Evolutionary conservation across 768 basidiomycete species (phyloP).

Genomic region (Suillus subalutaceus): DNA sequence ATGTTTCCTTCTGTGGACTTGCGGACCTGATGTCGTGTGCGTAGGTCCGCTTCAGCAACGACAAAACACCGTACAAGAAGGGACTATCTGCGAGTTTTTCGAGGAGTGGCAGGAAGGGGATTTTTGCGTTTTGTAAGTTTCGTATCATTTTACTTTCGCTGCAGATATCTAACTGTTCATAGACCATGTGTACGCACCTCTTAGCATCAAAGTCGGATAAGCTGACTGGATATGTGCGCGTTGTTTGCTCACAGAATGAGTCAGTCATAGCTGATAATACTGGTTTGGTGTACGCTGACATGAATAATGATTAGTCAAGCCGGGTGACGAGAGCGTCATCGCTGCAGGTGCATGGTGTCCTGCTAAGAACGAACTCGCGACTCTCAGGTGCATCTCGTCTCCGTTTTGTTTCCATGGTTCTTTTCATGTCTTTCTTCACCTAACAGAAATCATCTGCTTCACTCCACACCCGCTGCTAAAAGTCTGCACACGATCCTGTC

Average conservation of each 20-base stretch:
- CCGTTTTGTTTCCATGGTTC: neutral
- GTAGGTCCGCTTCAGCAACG: conserved; percentile 87
- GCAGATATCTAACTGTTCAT: neutral
- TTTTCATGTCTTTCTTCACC: neutral
- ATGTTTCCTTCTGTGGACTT: neutral
- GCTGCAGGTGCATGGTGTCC: conserved; percentile 86
- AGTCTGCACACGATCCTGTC: conserved; percentile 72
- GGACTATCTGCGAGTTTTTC: conserved; percentile 84
- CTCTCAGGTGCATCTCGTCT: conserved; percentile 56
- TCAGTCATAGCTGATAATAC: neutral
- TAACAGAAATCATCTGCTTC: conserved; percentile 62
- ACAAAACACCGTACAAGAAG: conserved; percentile 95
- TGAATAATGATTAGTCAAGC: conserved; percentile 50
- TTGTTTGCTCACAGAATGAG: neutral
- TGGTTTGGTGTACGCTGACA: neutral
- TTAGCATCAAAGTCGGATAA: neutral
- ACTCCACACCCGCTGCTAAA: conserved; percentile 42
- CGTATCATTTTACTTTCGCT: too few species aligned
- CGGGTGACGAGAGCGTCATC: conserved; percentile 68
- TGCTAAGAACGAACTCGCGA: conserved; percentile 74
- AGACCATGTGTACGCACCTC: conserved; percentile 1
- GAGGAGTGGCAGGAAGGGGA: conserved; percentile 86
- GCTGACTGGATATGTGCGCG: neutral
- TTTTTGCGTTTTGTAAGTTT: conserved; percentile 81
- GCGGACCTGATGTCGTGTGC: neutral